These are phyloP conservation scores for Cavenderia fasciculata DNA, from an alignment of 78 protist genomes.

Conservation along the genomic window DNA sequence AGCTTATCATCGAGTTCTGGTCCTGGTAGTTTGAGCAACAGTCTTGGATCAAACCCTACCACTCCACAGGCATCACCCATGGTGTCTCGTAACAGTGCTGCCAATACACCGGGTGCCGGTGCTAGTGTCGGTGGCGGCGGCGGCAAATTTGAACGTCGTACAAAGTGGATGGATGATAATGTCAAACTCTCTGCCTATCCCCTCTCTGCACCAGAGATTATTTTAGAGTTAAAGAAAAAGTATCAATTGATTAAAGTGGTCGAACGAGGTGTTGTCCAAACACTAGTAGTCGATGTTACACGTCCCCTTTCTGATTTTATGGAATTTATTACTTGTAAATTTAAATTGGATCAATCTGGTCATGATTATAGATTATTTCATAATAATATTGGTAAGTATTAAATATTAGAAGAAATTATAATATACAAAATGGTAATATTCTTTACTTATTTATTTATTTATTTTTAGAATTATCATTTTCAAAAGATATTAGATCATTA, in stretches of 20 bases:
- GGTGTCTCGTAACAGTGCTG: background rate
- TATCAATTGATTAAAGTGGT: constrained; percentile 28
- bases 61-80: background rate
- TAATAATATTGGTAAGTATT: background rate
- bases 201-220: constrained; percentile 22
- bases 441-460: background rate
- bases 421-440: background rate
- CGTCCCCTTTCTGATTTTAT: constrained; percentile 18
- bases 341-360: constrained; percentile 9
- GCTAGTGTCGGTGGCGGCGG: background rate
- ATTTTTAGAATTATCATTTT: constrained; percentile 5
- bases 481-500: background rate
- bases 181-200: constrained; percentile 39
- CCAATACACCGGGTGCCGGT: background rate
- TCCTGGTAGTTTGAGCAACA: too few species aligned
- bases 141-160: background rate
- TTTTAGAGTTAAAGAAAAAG: constrained; percentile 27
- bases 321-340: constrained; percentile 41
- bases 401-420: too few species aligned
- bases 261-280: background rate
- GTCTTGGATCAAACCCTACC: too few species aligned
- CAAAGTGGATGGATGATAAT: constrained; percentile 67
- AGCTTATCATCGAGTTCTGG: too few species aligned
- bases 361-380: constrained; percentile 15
- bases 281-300: constrained; percentile 15